Percentiles rank a stretch among this genome's conserved stretches.
These are phyloP conservation scores for Suhomyces kunorum DNA, from an alignment of 1,139 yeast species.

Conservation along the genomic window DNA sequence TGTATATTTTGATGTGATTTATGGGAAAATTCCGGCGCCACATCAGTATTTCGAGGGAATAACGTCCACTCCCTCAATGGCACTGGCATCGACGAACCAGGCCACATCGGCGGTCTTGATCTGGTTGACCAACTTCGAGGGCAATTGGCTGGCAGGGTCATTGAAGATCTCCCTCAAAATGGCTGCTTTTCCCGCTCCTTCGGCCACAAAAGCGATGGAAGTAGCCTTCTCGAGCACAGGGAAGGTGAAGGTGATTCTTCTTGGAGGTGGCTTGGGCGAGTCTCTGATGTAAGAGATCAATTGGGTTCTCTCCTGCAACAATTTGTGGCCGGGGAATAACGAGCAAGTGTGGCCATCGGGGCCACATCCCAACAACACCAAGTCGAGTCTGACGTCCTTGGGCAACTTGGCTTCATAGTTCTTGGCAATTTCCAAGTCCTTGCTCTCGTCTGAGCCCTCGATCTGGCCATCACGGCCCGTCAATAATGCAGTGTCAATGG, in stretches of 20 bases:
- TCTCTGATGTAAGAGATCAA: constrained; percentile 50
- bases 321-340: constrained; percentile 60
- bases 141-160: constrained; percentile 53
- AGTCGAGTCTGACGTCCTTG: constrained; percentile 44
- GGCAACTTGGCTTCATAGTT: constrained; percentile 53
- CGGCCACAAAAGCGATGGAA: constrained; percentile 80
- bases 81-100: constrained; percentile 83
- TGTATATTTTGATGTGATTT: too few species aligned
- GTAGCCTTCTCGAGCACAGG: constrained; percentile 58
- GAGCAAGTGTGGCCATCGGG: constrained; percentile 85
- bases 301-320: constrained; percentile 42
- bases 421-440: constrained; percentile 51
- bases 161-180: constrained; percentile 70
- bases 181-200: constrained; percentile 82
- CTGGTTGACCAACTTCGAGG: constrained; percentile 71
- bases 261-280: constrained; percentile 79
- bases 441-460: constrained; percentile 36
- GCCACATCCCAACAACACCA: constrained; percentile 71
- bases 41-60: constrained; percentile 48
- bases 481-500: constrained; percentile 51
- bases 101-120: constrained; percentile 49
- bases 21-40: too few species aligned
- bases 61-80: constrained; percentile 64
- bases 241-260: constrained; percentile 71
- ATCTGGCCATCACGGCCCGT: constrained; percentile 49